Percentiles rank a stretch among this genome's conserved stretches.
These are phyloP conservation scores for Fusarium tuaranense DNA, from an alignment of 2,329 filamentous ascomycete species.

Conservation along the genomic window DNA sequence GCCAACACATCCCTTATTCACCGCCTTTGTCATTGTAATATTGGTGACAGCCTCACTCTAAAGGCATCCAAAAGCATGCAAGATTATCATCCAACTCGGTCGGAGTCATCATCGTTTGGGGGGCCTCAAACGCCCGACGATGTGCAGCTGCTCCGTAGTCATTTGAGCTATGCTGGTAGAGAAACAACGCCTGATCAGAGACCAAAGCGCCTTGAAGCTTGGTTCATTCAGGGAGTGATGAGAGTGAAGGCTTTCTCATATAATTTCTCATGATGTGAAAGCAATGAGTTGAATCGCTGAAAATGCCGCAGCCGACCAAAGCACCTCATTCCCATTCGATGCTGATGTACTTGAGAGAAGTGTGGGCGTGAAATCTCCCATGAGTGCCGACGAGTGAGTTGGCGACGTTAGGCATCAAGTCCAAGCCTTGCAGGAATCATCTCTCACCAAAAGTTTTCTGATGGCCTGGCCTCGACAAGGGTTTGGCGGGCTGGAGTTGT, in stretches of 20 bases:
- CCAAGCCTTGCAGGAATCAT: not conserved
- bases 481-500: not conserved
- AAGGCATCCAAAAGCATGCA: not conserved
- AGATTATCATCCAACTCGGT: not conserved
- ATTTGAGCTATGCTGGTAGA: not conserved
- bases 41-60: conserved; percentile 9
- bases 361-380: not conserved
- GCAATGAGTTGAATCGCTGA: not conserved
- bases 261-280: not conserved
- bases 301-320: not conserved
- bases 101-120: not conserved
- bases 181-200: not conserved
- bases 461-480: not conserved
- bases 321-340: not conserved
- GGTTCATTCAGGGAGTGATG: not conserved
- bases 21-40: conserved; percentile 18
- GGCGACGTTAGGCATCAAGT: not conserved
- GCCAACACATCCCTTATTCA: not conserved
- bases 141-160: not conserved
- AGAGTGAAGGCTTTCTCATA: not conserved
- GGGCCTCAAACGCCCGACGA: conserved; percentile 14
- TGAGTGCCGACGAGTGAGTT: not conserved
- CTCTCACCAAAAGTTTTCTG: not conserved
- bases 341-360: not conserved
- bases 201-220: not conserved